Base-by-base conservation (phyloP, 768 basidiomycete species). In the Lactifluus volemus region DNA sequence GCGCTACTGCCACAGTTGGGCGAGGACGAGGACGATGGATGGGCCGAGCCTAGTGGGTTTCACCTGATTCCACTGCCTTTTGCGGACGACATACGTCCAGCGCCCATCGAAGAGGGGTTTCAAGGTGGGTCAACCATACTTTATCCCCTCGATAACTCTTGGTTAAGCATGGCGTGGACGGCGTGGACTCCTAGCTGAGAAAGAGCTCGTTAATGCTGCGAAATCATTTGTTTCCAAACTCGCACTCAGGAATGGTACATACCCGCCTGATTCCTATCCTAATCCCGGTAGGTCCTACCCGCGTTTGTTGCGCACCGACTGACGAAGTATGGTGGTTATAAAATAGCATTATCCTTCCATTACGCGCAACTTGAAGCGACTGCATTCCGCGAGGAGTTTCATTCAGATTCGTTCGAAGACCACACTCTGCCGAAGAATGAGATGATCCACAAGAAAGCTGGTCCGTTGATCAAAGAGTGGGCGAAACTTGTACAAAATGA, bases 41-140 rank as follows among this genome's bases (percentile, higher is more conserved):
- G 84, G 78, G 84, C 82, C 54, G 85, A 89, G 45, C 92, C 97
- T 38, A 84, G 90, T 1, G 97, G 97, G 5, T 89, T 98, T 68
- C 94, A 98, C 72, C 77, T 98, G 53, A 87, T 98, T 60, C 88
- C 88, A 15, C 71, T 98, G n/a, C 95, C 96, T 0, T 99, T 89
- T 70, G 88, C 90, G 4, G 97, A 99, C 69, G 97, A 99, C 67
- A 88, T 98, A 52, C 84, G 97, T 51, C 78, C 79, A 19, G 88
- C 89, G 6, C 85, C 88, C 2, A 73, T 93, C 11, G 81, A 85
- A 19, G 77, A 82, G 57, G 85, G 78, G 7, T 76, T 79, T 65
- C 78, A 80, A 77, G 87, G 92, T 84, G 73, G 32, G 72, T 49
- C 2, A 3, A 39, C 6, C 38, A 55, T 42, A 25, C 41, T 61